phyloP scores from a whole-genome alignment of 2,329 filamentous ascomycete genomes.

The Amauroascus niger region DNA sequence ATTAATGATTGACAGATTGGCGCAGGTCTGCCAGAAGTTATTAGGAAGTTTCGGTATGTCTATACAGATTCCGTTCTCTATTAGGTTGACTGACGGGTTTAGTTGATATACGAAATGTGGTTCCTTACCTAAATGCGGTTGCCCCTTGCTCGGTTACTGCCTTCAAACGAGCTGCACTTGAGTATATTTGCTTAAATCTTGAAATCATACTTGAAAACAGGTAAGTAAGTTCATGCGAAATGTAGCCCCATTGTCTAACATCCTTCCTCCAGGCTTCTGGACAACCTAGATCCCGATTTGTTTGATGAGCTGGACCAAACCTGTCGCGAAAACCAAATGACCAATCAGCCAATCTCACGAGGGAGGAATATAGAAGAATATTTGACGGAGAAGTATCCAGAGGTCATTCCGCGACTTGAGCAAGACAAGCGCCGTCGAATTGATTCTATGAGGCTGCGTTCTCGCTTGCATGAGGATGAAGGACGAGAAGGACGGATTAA shows the following conservation, averaged over 20 bases:
- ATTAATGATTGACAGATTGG: slow-evolving; percentile 84
- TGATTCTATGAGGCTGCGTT: slow-evolving; percentile 64
- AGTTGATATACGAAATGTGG: slow-evolving; percentile 78
- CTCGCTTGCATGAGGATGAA: slow-evolving; percentile 55
- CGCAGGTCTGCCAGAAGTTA: slow-evolving; percentile 76
- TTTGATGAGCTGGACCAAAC: slow-evolving; percentile 68
- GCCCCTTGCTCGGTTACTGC: slow-evolving; percentile 70
- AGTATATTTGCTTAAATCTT: slow-evolving; percentile 85
- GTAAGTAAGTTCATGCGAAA: slow-evolving; percentile 21
- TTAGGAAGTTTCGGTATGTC: slow-evolving; percentile 63
- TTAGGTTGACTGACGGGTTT: slow-evolving; percentile 13
- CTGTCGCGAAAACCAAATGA: slow-evolving; percentile 72
- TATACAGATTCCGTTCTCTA: neutral
- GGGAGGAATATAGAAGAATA: slow-evolving; percentile 59
- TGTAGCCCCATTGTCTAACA: neutral
- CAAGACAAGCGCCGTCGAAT: slow-evolving; percentile 52
- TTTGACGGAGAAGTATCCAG: slow-evolving; percentile 38
- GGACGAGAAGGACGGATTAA: slow-evolving; percentile 53
- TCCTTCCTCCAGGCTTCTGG: slow-evolving; percentile 50
- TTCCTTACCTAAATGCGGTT: slow-evolving; percentile 73
- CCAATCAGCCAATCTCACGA: slow-evolving; percentile 64
- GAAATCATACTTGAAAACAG: slow-evolving; percentile 89
- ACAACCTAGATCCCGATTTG: slow-evolving; percentile 77
- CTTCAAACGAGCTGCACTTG: slow-evolving; percentile 79
- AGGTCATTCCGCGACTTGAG: slow-evolving; percentile 33